Percentiles rank a stretch among this genome's conserved stretches.
phyloP scores from a whole-genome alignment of 768 basidiomycete species.

The Lactifluus volemus region DNA sequence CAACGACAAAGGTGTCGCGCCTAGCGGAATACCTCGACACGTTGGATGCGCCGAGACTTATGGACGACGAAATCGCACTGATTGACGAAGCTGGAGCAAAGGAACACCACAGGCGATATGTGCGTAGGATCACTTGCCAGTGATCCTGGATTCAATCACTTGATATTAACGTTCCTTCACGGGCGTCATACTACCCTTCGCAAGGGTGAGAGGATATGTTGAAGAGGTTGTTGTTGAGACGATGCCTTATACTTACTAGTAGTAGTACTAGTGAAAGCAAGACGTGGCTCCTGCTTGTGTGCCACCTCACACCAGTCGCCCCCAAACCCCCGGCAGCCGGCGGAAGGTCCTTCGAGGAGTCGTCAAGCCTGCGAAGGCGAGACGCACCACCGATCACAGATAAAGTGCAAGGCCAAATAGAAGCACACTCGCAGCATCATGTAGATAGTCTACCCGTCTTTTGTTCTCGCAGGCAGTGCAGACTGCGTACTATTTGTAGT shows the following conservation, averaged over 20 bases:
- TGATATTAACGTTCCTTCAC: neutral
- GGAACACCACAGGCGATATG: conserved; percentile 26
- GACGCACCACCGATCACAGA: no score
- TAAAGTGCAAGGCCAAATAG: no score
- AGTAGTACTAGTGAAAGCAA: no score
- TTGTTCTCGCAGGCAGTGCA: no score
- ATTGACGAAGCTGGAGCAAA: conserved; percentile 26
- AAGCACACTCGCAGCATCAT: no score
- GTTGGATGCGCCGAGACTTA: conserved; percentile 31
- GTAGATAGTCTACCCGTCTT: no score
- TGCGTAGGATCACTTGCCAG: conserved; percentile 4
- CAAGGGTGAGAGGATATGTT: neutral
- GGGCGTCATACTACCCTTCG: neutral
- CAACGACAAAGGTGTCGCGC: conserved; percentile 34
- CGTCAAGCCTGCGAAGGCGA: no score
- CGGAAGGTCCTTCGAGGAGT: no score
- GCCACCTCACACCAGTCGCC: no score
- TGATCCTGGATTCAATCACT: neutral
- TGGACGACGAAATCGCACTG: conserved; percentile 22
- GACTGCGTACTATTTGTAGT: no score
- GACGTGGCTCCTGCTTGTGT: no score
- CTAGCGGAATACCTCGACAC: conserved; percentile 41
- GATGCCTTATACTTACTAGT: neutral
- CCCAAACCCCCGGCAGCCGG: no score
- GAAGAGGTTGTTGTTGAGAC: neutral